A percentile compares a stretch with the other conserved stretches of the same genome.
phyloP scores from a whole-genome alignment of 345 rosid species.

The Pistacia atlantica region DNA sequence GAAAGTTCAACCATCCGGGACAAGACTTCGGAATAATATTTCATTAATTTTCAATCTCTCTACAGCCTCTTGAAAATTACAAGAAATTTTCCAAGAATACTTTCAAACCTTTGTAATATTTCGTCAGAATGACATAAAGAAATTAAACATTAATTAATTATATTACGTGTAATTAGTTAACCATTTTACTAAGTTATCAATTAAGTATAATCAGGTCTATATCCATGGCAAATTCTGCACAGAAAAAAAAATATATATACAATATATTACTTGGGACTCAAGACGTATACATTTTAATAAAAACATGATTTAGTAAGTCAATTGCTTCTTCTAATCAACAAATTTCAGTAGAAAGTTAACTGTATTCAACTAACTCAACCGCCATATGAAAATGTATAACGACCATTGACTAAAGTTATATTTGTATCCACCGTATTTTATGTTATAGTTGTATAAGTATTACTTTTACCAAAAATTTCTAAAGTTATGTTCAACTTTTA shows the following conservation, averaged over 20 bases:
- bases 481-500: too few species aligned
- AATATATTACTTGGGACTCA: neutral
- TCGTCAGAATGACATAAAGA: too few species aligned
- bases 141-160: neutral
- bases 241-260: neutral
- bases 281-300: neutral
- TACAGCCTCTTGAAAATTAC: neutral
- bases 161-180: too few species aligned
- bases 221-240: conserved; percentile 8
- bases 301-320: neutral
- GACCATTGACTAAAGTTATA: neutral
- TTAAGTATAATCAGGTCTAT: too few species aligned
- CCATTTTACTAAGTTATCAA: too few species aligned
- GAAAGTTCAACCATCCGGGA: neutral
- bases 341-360: neutral
- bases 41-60: too few species aligned
- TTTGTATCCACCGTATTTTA: too few species aligned
- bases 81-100: neutral
- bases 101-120: neutral
- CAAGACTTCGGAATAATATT: too few species aligned
- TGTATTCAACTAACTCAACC: neutral
- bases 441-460: too few species aligned
- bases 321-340: neutral
- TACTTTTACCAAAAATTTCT: too few species aligned
- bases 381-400: neutral